phyloP scores from a whole-genome alignment of 345 rosid genomes.

The Salix dunnii region DNA sequence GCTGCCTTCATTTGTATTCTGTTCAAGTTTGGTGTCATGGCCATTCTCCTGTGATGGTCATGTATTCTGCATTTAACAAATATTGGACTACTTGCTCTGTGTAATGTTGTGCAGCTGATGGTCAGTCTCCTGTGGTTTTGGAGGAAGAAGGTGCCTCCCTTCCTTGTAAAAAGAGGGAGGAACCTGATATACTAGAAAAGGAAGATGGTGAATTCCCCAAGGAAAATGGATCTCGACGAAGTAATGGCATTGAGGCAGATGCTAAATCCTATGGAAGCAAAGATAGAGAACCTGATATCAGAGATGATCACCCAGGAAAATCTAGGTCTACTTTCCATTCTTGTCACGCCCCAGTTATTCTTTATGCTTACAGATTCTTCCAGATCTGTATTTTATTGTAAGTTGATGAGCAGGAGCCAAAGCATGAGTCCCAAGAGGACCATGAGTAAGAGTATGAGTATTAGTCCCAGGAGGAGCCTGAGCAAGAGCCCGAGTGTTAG shows the following conservation, averaged over 20 bases:
- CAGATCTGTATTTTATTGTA: slow-evolving; percentile 43
- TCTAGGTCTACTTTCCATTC: slow-evolving; percentile 68
- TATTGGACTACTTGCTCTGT: not conserved
- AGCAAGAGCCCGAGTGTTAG: slow-evolving; percentile 67
- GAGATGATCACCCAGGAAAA: slow-evolving; percentile 76
- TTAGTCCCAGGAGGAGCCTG: slow-evolving; percentile 67
- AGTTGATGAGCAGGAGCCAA: slow-evolving; percentile 82
- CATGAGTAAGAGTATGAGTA: slow-evolving; percentile 71
- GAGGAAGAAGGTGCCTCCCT: slow-evolving; percentile 49
- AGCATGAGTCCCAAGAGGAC: slow-evolving; percentile 85
- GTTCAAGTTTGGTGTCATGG: not conserved
- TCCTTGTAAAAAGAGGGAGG: slow-evolving; percentile 39
- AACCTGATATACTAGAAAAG: slow-evolving; percentile 39
- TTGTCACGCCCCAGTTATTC: slow-evolving; percentile 40
- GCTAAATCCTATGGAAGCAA: slow-evolving; percentile 51
- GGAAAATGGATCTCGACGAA: slow-evolving; percentile 57
- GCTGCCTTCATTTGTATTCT: not conserved
- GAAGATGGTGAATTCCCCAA: slow-evolving; percentile 45
- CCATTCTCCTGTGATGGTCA: not conserved
- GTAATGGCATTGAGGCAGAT: slow-evolving; percentile 48
- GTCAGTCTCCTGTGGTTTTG: slow-evolving; percentile 33
- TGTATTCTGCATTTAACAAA: not conserved
- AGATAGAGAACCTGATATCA: slow-evolving; percentile 74
- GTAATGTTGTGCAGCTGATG: slow-evolving; percentile 28
- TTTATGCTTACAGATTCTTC: slow-evolving; percentile 40